phyloP scores from a whole-genome alignment of 148 eudicot species.

The Fagopyrum tataricum region DNA sequence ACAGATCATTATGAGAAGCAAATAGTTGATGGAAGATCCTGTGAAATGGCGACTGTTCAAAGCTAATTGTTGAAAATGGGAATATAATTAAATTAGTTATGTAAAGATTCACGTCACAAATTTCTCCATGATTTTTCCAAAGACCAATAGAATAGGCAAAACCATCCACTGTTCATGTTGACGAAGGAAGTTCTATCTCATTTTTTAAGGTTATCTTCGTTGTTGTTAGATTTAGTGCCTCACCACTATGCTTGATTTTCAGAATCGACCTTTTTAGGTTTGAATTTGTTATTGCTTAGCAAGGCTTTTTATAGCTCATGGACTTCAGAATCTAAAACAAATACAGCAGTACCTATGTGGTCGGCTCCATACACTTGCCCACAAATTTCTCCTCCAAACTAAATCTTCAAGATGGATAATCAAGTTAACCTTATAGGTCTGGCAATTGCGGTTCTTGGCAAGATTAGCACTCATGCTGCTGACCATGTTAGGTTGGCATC shows the following conservation, averaged over 20 bases:
- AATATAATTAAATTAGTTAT: not conserved
- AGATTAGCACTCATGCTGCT: conserved; percentile 9
- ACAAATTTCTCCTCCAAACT: not conserved
- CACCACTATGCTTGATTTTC: not conserved
- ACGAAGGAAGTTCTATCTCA: conserved; percentile 1
- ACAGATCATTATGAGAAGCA: not conserved
- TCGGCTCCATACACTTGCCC: not conserved
- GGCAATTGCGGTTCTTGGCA: conserved; percentile 13
- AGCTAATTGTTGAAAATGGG: conserved; percentile 1
- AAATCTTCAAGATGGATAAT: conserved; percentile 3
- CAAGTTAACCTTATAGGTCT: conserved; percentile 10
- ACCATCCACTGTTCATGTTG: not conserved
- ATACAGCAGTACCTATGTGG: not conserved
- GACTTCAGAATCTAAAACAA: not conserved
- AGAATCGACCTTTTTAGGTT: not conserved
- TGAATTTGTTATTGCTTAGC: not conserved
- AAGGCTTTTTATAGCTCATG: not conserved
- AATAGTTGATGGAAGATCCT: conserved; percentile 1
- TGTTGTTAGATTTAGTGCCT: conserved; percentile 3
- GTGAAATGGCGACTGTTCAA: conserved; percentile 4
- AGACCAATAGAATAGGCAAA: not conserved
- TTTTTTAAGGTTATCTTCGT: not conserved
- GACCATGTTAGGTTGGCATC: conserved; percentile 9
- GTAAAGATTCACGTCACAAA: not conserved
- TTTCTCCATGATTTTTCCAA: not conserved